phyloP scores from a whole-genome alignment of 2,329 filamentous ascomycete genomes.

The Aspergillus fijiensis region DNA sequence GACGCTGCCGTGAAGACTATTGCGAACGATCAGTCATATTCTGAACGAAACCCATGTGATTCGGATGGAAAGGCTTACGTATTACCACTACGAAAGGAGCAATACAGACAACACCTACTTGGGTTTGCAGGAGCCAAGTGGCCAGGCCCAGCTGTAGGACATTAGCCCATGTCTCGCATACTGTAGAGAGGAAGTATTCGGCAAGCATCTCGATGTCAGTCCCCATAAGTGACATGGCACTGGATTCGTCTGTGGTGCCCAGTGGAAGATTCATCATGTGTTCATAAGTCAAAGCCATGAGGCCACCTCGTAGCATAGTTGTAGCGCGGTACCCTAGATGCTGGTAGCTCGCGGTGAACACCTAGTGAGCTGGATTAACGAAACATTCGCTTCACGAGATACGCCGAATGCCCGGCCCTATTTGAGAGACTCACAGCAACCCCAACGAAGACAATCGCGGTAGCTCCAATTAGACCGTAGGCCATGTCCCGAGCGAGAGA shows the following conservation, averaged over 20 bases:
- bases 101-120: constrained; percentile 32
- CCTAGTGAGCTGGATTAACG: constrained; percentile 1
- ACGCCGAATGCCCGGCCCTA: not conserved
- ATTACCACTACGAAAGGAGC: too few relatives aligned
- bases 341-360: constrained; percentile 13
- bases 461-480: constrained; percentile 14
- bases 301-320: constrained; percentile 22
- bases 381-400: not conserved
- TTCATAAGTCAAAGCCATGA: constrained; percentile 19
- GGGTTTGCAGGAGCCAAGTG: constrained; percentile 31
- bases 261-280: constrained; percentile 23
- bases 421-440: constrained; percentile 10
- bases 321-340: constrained; percentile 18
- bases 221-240: constrained; percentile 24
- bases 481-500: constrained; percentile 9
- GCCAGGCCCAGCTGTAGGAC: constrained; percentile 37
- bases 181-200: constrained; percentile 24
- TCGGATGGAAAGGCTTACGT: too few relatives aligned
- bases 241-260: constrained; percentile 22
- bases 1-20: too few relatives aligned
- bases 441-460: constrained; percentile 13
- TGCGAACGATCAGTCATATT: too few relatives aligned
- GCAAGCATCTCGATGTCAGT: constrained; percentile 25
- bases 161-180: constrained; percentile 34
- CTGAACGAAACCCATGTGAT: too few relatives aligned